Conservation (phyloP, 441 rosid genomes). For the Gossypium davidsonii region DNA sequence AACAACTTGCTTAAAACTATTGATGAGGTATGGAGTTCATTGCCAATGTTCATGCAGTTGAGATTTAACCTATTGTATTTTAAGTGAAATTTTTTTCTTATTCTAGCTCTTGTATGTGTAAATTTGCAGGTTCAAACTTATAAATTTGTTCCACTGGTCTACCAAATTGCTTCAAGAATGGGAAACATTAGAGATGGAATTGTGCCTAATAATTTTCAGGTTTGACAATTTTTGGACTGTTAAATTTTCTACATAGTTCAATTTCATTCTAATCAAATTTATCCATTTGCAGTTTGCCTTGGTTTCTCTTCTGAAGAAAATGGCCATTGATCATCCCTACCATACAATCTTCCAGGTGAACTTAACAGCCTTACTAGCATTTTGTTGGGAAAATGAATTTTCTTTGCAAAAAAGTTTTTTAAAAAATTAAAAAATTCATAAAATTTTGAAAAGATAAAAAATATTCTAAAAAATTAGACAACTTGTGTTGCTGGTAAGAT, state of each 20-base stretch:
- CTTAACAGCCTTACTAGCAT: conserved; percentile 7
- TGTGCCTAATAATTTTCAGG: conserved; percentile 84
- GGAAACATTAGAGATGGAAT: conserved; percentile 71
- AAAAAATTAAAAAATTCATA: too few relatives aligned
- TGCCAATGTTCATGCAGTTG: background rate
- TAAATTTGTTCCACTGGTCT: conserved; percentile 86
- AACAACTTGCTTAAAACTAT: conserved; percentile 68
- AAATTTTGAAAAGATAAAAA: too few relatives aligned
- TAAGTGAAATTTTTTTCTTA: conserved; percentile 3
- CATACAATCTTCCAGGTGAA: conserved; percentile 90
- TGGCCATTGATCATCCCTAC: conserved; percentile 97
- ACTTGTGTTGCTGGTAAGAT: too few relatives aligned
- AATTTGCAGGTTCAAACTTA: conserved; percentile 75
- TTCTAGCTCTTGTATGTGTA: background rate
- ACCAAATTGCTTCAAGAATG: conserved; percentile 98
- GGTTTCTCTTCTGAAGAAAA: conserved; percentile 89
- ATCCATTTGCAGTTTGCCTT: conserved; percentile 68
- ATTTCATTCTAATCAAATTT: conserved; percentile 21
- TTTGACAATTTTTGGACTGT: conserved; percentile 20
- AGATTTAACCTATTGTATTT: conserved; percentile 1
- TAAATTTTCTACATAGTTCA: conserved; percentile 14
- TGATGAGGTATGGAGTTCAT: conserved; percentile 47
- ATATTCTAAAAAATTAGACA: too few relatives aligned
- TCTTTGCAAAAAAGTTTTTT: background rate
- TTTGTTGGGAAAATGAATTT: conserved; percentile 12